phyloP scores from a whole-genome alignment of 371 early-diverging fungal species.

The Parasitella parasitica region DNA sequence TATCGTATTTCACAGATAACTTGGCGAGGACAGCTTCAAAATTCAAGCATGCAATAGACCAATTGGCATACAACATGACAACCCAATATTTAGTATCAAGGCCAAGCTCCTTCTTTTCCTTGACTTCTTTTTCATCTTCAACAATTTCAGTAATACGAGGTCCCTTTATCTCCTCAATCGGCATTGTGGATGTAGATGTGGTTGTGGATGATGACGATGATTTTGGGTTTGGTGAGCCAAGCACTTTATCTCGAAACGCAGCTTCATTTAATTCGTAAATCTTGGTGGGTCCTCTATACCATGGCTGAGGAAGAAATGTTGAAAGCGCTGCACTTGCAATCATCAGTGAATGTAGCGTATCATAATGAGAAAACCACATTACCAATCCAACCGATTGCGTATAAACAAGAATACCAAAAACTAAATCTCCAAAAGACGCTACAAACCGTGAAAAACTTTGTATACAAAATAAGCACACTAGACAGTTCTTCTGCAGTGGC shows the following conservation, averaged over 20 bases:
- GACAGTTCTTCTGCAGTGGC: constrained; percentile 57
- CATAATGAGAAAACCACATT: constrained; percentile 10
- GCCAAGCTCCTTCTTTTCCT: constrained; percentile 1
- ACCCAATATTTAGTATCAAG: constrained; percentile 39
- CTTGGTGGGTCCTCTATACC: constrained; percentile 59
- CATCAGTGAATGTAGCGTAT: not conserved
- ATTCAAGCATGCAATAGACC: constrained; percentile 53
- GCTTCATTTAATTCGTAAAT: constrained; percentile 38
- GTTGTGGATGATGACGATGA: not conserved
- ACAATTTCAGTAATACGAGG: constrained; percentile 30
- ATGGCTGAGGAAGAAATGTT: constrained; percentile 55
- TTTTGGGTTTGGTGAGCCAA: constrained; percentile 1
- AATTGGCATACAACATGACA: constrained; percentile 52
- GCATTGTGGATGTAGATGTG: not conserved
- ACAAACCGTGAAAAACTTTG: constrained; percentile 51
- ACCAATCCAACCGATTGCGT: constrained; percentile 50
- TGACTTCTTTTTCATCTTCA: constrained; percentile 6
- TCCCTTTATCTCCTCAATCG: constrained; percentile 23
- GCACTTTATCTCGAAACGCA: constrained; percentile 25
- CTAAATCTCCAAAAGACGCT: constrained; percentile 42
- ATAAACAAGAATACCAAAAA: constrained; percentile 37
- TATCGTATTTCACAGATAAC: constrained; percentile 39
- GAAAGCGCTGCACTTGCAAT: constrained; percentile 44
- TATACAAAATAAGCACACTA: constrained; percentile 56
- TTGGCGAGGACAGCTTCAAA: constrained; percentile 52